These are phyloP conservation scores for Diaporthe sp. DNA, from an alignment of 2,329 filamentous ascomycete genomes.

Conservation along the genomic window DNA sequence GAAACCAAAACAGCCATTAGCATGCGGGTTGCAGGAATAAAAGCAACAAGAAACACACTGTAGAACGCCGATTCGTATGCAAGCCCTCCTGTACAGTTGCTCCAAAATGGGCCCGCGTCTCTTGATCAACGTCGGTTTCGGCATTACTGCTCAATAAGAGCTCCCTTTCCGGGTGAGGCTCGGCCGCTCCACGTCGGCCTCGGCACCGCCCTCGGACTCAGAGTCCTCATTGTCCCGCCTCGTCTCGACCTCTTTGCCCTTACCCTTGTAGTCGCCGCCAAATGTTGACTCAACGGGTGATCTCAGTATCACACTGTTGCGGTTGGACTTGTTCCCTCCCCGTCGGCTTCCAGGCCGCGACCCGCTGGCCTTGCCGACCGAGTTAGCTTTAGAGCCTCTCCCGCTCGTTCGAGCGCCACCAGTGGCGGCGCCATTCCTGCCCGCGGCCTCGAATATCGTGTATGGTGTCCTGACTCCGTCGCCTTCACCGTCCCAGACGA, in stretches of 20 bases:
- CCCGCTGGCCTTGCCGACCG: constrained; percentile 45
- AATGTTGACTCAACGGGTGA: constrained; percentile 49
- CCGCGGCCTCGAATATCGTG: constrained; percentile 53
- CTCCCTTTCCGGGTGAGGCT: constrained; percentile 54
- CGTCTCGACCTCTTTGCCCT: constrained; percentile 65
- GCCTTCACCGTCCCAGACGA: constrained; percentile 36
- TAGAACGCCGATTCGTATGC: constrained; percentile 37
- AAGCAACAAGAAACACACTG: neutral
- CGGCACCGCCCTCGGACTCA: constrained; percentile 39
- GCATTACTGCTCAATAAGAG: constrained; percentile 54
- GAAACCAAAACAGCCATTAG: constrained; percentile 4
- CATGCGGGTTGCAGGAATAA: neutral
- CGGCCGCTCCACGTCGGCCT: constrained; percentile 33
- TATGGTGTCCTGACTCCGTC: constrained; percentile 18
- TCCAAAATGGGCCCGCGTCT: constrained; percentile 1
- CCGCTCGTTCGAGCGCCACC: constrained; percentile 45
- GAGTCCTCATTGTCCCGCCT: constrained; percentile 60
- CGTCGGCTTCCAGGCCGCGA: constrained; percentile 56
- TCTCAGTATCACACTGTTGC: constrained; percentile 49
- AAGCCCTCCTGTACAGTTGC: constrained; percentile 27
- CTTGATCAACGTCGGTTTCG: neutral
- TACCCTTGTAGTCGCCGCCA: constrained; percentile 55
- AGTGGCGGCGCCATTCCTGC: constrained; percentile 47
- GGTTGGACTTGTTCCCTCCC: constrained; percentile 53
- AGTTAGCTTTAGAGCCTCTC: constrained; percentile 43